Conservation (phyloP, 2,329 filamentous ascomycete genomes). For the Scedosporium dehoogii region DNA sequence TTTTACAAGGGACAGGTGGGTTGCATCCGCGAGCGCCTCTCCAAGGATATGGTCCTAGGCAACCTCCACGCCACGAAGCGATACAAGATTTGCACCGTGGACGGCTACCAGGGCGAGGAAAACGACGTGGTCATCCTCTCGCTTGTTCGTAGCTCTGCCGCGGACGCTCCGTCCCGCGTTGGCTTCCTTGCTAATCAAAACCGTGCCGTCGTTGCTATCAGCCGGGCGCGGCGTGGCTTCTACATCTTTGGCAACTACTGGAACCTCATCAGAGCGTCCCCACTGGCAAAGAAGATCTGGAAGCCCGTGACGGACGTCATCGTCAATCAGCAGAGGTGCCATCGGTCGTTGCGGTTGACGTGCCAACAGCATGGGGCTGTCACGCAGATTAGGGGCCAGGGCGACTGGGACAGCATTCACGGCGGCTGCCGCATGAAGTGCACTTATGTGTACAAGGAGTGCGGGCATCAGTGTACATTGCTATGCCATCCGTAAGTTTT, state of each 20-base stretch:
- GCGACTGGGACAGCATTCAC: slow-evolving; percentile 35
- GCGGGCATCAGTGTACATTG: slow-evolving; percentile 7
- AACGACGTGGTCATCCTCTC: slow-evolving; percentile 78
- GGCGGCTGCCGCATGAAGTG: slow-evolving; percentile 8
- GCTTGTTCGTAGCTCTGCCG: slow-evolving; percentile 59
- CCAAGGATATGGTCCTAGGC: slow-evolving; percentile 17
- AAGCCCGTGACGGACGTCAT: not conserved
- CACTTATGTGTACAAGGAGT: not conserved
- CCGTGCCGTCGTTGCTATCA: slow-evolving; percentile 48
- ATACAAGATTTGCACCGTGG: slow-evolving; percentile 65
- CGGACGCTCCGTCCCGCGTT: slow-evolving; percentile 31
- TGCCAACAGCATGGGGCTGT: slow-evolving; percentile 50
- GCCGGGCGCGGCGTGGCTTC: slow-evolving; percentile 66
- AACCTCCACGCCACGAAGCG: slow-evolving; percentile 20
- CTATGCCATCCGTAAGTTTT: slow-evolving; percentile 7
- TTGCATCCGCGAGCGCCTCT: slow-evolving; percentile 42
- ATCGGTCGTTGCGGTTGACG: slow-evolving; percentile 48
- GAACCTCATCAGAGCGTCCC: slow-evolving; percentile 35
- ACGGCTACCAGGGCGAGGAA: slow-evolving; percentile 86
- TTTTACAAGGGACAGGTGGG: slow-evolving; percentile 83
- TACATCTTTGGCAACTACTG: slow-evolving; percentile 74
- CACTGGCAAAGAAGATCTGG: slow-evolving; percentile 31
- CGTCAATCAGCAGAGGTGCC: slow-evolving; percentile 32
- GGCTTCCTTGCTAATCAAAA: slow-evolving; percentile 64
- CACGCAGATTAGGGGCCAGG: slow-evolving; percentile 39